phyloP scores from a whole-genome alignment of 2,329 filamentous ascomycete genomes.

The Phialophora macrospora region DNA sequence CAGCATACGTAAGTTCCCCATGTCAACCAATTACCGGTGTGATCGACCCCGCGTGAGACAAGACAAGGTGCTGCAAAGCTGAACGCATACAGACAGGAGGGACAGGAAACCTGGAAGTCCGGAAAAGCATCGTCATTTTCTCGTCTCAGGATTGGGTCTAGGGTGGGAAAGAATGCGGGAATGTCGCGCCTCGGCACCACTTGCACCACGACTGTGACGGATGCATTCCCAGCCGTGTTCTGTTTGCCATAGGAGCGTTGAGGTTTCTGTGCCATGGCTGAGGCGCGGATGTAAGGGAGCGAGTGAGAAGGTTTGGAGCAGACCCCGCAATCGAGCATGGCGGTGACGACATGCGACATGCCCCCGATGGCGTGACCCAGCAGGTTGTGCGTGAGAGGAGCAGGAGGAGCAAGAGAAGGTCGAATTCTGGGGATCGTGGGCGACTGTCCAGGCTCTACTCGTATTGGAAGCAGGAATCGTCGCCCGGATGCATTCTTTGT shows the following conservation, averaged over 20 bases:
- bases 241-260: not conserved
- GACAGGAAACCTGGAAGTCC: constrained; percentile 15
- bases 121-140: constrained; percentile 21
- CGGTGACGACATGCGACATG: constrained; percentile 4
- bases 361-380: not conserved
- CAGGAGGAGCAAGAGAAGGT: not conserved
- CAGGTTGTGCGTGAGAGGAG: not conserved
- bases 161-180: not conserved
- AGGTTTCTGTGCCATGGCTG: not conserved
- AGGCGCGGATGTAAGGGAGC: not conserved
- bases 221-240: not conserved
- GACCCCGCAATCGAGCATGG: constrained; percentile 4
- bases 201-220: not conserved
- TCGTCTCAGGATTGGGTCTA: constrained; percentile 10
- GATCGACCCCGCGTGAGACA: constrained; percentile 27
- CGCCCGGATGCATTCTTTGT: not conserved
- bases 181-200: constrained; percentile 7
- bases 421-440: not conserved
- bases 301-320: constrained; percentile 1
- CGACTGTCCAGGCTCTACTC: not conserved
- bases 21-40: constrained; percentile 8
- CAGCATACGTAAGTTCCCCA: constrained; percentile 14
- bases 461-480: not conserved
- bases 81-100: constrained; percentile 10
- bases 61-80: constrained; percentile 17